Conservation (phyloP, 371 early-diverging fungal species). For the Mortierella sp. region DNA sequence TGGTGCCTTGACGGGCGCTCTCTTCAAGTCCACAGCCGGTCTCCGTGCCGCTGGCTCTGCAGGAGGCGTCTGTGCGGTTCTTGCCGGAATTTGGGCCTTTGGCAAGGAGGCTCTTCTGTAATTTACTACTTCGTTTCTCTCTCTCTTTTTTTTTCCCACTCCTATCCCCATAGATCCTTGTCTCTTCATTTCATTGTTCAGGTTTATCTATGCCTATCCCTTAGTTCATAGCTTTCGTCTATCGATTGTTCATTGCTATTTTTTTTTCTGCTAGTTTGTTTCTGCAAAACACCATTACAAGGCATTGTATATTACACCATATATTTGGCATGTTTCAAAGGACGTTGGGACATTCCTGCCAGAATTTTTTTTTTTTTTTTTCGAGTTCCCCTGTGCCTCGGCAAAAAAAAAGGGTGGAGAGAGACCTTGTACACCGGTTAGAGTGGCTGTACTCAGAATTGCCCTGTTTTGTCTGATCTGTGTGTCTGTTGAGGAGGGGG, state of each 20-base stretch:
- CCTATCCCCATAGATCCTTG: slow-evolving; percentile 1
- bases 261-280: not conserved
- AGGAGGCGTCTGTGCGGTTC: slow-evolving; percentile 68
- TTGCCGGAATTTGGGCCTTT: slow-evolving; percentile 58
- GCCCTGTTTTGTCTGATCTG: too few species aligned
- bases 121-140: slow-evolving; percentile 1
- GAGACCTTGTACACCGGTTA: too few species aligned
- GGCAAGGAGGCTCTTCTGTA: slow-evolving; percentile 25
- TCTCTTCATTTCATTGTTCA: slow-evolving; percentile 1
- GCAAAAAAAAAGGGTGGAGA: too few species aligned
- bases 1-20: slow-evolving; percentile 80
- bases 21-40: slow-evolving; percentile 79
- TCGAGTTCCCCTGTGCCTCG: too few species aligned
- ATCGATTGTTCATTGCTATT: not conserved
- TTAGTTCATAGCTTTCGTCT: not conserved
- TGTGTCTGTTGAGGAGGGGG: too few species aligned
- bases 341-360: too few species aligned
- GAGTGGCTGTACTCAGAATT: too few species aligned
- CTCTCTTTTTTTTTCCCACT: not conserved
- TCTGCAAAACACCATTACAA: too few species aligned
- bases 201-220: not conserved
- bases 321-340: too few species aligned
- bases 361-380: too few species aligned
- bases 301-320: too few species aligned
- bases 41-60: slow-evolving; percentile 64